Evolutionary conservation across 2,329 filamentous ascomycete genomes (phyloP), one percentile per base, ranked within the genome.

Genomic region (Emericellopsis cladophorae): DNA sequence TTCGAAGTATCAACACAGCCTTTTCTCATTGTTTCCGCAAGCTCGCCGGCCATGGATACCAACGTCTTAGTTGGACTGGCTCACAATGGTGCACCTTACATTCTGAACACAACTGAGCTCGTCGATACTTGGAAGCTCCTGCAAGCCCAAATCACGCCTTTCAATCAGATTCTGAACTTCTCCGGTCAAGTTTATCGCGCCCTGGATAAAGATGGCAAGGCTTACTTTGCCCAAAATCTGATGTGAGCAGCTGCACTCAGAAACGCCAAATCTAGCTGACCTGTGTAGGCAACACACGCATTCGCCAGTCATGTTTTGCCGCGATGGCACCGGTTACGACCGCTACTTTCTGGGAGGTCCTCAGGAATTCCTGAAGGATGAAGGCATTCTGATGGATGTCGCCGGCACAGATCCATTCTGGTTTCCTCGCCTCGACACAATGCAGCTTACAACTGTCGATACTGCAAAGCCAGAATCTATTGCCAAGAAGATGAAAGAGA

Each of bases 321-420:
- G 49, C 33, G 54, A 57, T 42, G 53, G 52, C 11, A 52, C 42
- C 18, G 46, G 47, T 8, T 21, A 37, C 22, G 49, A 54, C 31
- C 51, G 50, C 12, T 51, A 46, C 32, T 56, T 49, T 31, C 49
- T 56, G 24, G 54, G 53, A 8, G 40, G 48, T 29, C 50, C 49
- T 40, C 48, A 51, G 10, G 47, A 51, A 35, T 51, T 54, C 22
- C 14, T 42, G 24, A 26, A 26, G 24, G 24, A 26, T 18, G 38
- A 35, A 35, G 32, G n/a, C 35, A n/a, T 14, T 37, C 14, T 37
- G 12, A 16, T 18, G 39, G 15, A 24, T 40, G 39, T 23, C 36
- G 10, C 24, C 10, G 49, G 48, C 34, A 29, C 34, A 12, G 50
- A 51, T 21, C 46, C 49, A 4, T 43, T 54, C 36, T 56, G 52